These are phyloP conservation scores for Tinospora cordifolia DNA, from an alignment of 164 flowering plant species.

Conservation along the genomic window DNA sequence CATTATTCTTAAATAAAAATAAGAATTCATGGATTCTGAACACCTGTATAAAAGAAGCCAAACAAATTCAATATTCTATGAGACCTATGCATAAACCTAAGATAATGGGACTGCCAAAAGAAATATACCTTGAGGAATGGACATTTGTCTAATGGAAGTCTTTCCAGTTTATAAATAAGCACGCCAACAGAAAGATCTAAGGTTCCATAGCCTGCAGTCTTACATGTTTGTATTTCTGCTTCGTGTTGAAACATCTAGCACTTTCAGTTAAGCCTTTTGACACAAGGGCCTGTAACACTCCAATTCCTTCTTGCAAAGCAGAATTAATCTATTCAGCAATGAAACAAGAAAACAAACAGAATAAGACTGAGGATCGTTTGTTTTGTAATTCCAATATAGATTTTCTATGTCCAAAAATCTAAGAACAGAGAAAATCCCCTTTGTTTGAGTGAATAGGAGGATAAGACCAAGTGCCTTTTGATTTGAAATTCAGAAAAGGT, in stretches of 20 bases:
- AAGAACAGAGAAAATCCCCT: too few relatives aligned
- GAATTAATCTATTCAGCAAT: constrained; percentile 66
- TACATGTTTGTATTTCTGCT: constrained; percentile 82
- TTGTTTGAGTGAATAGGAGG: too few relatives aligned
- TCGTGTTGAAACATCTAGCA: constrained; percentile 60
- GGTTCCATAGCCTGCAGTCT: constrained; percentile 36
- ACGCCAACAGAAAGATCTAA: not conserved
- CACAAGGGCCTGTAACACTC: constrained; percentile 41
- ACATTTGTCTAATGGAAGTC: constrained; percentile 1
- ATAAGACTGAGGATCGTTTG: too few relatives aligned
- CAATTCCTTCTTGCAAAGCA: constrained; percentile 71
- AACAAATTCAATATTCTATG: not conserved
- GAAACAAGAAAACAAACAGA: too few relatives aligned
- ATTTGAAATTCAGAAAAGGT: too few relatives aligned
- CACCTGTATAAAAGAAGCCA: not conserved
- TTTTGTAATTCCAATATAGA: too few relatives aligned
- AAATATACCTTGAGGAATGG: not conserved
- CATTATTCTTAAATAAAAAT: not conserved
- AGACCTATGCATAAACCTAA: not conserved
- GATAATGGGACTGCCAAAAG: not conserved
- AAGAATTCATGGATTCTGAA: not conserved
- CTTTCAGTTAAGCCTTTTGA: constrained; percentile 62
- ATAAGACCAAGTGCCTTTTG: too few relatives aligned
- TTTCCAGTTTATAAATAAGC: not conserved
- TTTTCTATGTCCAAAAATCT: too few relatives aligned